These are phyloP conservation scores for Aspergillus udagawae DNA, from an alignment of 2,329 filamentous ascomycete genomes.

Conservation along the genomic window DNA sequence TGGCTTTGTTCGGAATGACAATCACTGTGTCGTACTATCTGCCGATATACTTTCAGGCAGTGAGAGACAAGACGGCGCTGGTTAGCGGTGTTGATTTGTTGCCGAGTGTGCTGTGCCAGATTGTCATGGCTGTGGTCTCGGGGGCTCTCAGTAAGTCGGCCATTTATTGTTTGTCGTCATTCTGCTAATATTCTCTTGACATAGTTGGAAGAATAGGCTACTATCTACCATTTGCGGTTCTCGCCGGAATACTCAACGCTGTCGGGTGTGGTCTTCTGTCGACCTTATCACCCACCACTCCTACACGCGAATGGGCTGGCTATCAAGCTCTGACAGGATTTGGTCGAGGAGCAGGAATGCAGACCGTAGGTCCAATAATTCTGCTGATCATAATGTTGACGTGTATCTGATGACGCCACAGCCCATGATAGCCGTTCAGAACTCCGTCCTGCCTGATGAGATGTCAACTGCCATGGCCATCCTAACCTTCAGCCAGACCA, in stretches of 20 bases:
- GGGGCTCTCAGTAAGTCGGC: conserved; percentile 28
- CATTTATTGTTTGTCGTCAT: background rate
- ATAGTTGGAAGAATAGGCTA: conserved; percentile 29
- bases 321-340: conserved; percentile 46
- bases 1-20: conserved; percentile 31
- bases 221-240: conserved; percentile 31
- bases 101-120: conserved; percentile 28
- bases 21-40: conserved; percentile 41
- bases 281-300: conserved; percentile 36
- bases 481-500: conserved; percentile 38
- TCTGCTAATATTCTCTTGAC: background rate
- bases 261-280: conserved; percentile 41
- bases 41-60: conserved; percentile 48
- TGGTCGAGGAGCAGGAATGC: conserved; percentile 35
- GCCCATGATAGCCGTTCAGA: conserved; percentile 41
- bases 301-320: conserved; percentile 43
- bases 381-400: too few relatives aligned
- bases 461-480: conserved; percentile 40
- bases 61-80: conserved; percentile 26
- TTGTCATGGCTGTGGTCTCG: conserved; percentile 28
- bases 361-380: conserved; percentile 19
- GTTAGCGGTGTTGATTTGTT: conserved; percentile 25
- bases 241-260: conserved; percentile 25
- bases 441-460: conserved; percentile 29
- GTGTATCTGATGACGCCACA: conserved; percentile 12